These are phyloP conservation scores for Calonectria montana DNA, from an alignment of 2,329 filamentous ascomycete species.

Conservation along the genomic window DNA sequence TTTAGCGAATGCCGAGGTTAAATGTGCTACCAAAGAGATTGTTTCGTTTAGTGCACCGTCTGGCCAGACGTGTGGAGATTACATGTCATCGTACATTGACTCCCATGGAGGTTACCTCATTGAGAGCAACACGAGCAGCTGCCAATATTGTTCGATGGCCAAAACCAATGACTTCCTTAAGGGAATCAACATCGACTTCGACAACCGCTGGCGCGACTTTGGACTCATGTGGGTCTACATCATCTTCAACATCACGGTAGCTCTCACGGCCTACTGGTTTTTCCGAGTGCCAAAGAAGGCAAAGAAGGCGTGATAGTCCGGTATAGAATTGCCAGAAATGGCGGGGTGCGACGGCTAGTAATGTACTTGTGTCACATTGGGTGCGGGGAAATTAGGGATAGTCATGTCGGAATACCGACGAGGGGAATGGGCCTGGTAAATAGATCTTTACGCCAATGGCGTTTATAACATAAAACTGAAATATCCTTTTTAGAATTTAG, in stretches of 20 bases:
- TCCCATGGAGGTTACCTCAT: conserved; percentile 59
- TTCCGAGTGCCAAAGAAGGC: conserved; percentile 49
- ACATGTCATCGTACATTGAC: conserved; percentile 61
- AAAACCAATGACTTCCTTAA: conserved; percentile 55
- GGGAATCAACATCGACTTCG: conserved; percentile 56
- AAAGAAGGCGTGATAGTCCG: not conserved
- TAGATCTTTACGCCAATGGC: not conserved
- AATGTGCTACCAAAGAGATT: conserved; percentile 74
- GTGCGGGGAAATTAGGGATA: not conserved
- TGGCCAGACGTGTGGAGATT: conserved; percentile 66
- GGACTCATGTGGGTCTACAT: conserved; percentile 66
- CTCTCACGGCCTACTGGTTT: conserved; percentile 62
- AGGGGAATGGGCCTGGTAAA: not conserved
- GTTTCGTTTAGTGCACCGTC: conserved; percentile 69
- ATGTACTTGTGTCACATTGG: not conserved
- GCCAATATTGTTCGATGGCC: conserved; percentile 57
- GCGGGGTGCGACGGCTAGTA: not conserved
- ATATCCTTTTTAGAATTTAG: not conserved
- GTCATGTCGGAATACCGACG: not conserved
- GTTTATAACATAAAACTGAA: not conserved
- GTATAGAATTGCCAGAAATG: no score
- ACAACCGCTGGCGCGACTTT: conserved; percentile 66
- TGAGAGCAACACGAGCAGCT: conserved; percentile 53
- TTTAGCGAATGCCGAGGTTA: conserved; percentile 69
- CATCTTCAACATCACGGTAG: conserved; percentile 62